phyloP scores from a whole-genome alignment of 2,329 filamentous ascomycete genomes.

The Sodiomyces alkalinus region DNA sequence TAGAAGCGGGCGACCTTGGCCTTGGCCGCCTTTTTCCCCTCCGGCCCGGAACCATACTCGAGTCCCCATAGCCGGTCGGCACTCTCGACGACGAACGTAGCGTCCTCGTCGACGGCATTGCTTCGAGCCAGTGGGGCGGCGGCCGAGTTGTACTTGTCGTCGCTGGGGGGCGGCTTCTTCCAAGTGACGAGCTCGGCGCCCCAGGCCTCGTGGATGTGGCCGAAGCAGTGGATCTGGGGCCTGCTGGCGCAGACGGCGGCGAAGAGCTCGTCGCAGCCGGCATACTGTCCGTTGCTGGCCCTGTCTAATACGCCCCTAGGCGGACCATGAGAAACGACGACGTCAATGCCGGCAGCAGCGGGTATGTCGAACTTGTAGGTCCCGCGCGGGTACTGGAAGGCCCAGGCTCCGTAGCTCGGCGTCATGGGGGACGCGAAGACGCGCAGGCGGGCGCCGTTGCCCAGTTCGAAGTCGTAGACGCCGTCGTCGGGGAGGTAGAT shows the following conservation, averaged over 20 bases:
- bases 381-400: slow-evolving; percentile 25
- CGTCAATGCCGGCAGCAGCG: slow-evolving; percentile 9
- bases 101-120: slow-evolving; percentile 29
- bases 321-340: slow-evolving; percentile 20
- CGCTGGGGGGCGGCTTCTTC: too few relatives aligned
- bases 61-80: too few relatives aligned
- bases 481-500: slow-evolving; percentile 26
- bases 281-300: slow-evolving; percentile 11
- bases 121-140: too few relatives aligned
- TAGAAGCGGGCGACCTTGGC: background rate
- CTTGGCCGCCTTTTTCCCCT: background rate
- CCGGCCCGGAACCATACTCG: too few relatives aligned
- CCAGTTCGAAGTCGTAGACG: slow-evolving; percentile 19
- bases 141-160: too few relatives aligned
- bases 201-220: slow-evolving; percentile 18
- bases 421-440: slow-evolving; percentile 32
- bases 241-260: slow-evolving; percentile 12
- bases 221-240: slow-evolving; percentile 21
- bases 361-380: slow-evolving; percentile 13
- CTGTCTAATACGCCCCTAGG: slow-evolving; percentile 25
- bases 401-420: slow-evolving; percentile 22
- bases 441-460: slow-evolving; percentile 23
- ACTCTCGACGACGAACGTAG: slow-evolving; percentile 20
- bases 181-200: slow-evolving; percentile 30
- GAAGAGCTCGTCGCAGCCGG: slow-evolving; percentile 18